Base-by-base conservation (phyloP, 1,139 yeast species). In the Blastobotrys capitulatus region DNA sequence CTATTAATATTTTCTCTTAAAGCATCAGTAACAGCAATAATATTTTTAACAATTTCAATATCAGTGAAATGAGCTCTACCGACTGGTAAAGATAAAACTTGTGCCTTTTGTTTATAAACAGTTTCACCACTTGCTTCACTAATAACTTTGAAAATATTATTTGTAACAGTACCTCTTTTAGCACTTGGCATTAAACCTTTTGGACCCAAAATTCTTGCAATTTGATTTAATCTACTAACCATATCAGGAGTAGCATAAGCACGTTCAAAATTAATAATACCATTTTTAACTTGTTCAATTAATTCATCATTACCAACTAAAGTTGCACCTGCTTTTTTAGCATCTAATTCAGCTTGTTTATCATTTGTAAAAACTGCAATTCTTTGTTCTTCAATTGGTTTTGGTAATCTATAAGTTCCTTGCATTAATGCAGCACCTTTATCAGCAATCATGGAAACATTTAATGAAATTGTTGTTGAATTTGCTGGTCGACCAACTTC, bases 231-330 rank as follows among this genome's bases (percentile, higher is more conserved):
- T 39, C 77, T 75, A 26, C 78, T 70, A 38, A 78, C 77, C 55
- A 88, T 79, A 46, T 88, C 96, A 1, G 95, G 85, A 1, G 96
- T 84, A 8, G 97, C 95, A 62, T 84, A 83, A 36, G 89, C 82
- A 61, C 82, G 84, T 61, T 89, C 89, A 61, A 83, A 84, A 57
- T 78, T 76, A 42, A 87, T 70, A 27, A 72, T 72, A 22, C 88
- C 92, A 8, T 72, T 67, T 49, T 74, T 70, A 53, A 89, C 82
- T 53, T 77, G 69, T 35, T 82, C 83, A 41, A 92, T 73, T 51
- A 87, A 73, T 32, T 86, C 89, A 42, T 72, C 64, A 10, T 95
- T 95, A 29, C 96, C 97, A 26, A 80, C 84, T 1, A 71, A 61
- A 13, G 71, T 67, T 18, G 83, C 88, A 41, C 84, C 87, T 41